Conservation (phyloP, 31 red algal genomes). For the Porphyra umbilicalis region DNA sequence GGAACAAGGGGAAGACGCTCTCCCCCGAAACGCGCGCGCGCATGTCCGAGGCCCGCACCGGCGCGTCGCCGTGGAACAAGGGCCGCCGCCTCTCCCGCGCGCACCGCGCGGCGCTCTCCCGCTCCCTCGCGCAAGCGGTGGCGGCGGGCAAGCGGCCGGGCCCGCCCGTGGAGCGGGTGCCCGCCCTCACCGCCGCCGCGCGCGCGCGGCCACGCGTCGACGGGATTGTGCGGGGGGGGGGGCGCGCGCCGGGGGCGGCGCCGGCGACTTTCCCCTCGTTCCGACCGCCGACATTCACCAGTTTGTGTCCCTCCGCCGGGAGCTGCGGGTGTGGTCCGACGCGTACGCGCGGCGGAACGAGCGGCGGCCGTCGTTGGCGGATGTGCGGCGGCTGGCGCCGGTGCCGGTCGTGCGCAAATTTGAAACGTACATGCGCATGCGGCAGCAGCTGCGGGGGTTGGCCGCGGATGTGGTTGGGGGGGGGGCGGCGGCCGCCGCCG, state of each 20-base stretch:
- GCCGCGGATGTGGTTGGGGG: conserved; percentile 52
- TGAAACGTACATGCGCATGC: conserved; percentile 69
- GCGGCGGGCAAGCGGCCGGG: conserved; percentile 2
- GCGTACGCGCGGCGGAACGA: conserved; percentile 37
- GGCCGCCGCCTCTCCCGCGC: conserved; percentile 23
- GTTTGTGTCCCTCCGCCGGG: conserved; percentile 67
- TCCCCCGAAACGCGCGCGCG: conserved; percentile 67
- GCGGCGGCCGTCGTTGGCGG: conserved; percentile 57
- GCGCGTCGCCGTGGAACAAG: conserved; percentile 71
- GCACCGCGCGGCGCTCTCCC: conserved; percentile 43
- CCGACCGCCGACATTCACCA: conserved; percentile 59
- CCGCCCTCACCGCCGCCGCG: conserved; percentile 25
- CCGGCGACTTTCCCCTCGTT: conserved; percentile 38
- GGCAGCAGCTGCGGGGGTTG: conserved; percentile 70
- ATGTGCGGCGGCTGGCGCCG: conserved; percentile 57
- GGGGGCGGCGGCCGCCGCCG: not conserved
- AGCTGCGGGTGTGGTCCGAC: conserved; percentile 80
- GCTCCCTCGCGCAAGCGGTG: not conserved
- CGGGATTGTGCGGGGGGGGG: conserved; percentile 11
- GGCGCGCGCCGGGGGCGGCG: not conserved
- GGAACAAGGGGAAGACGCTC: conserved; percentile 88
- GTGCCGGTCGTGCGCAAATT: conserved; percentile 63
- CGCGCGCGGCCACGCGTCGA: conserved; percentile 40
- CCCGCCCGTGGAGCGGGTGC: not conserved
- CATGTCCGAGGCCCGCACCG: conserved; percentile 52